Evolutionary conservation across 345 rosid genomes (phyloP).

Genomic region (Pistacia atlantica): DNA sequence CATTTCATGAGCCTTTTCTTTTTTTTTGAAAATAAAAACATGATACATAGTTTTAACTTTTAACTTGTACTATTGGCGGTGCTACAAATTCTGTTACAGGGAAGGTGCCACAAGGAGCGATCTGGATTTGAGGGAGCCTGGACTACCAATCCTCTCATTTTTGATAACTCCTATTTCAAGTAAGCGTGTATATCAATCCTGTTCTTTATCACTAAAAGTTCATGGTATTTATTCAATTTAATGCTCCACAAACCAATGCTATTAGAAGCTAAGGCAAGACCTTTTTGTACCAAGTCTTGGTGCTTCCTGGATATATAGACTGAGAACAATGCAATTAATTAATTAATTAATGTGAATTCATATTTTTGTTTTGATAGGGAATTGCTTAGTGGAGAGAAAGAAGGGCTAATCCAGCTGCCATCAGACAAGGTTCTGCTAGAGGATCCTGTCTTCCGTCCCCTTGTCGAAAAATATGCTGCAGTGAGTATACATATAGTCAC

Average conservation of each 20-base stretch:
- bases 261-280: not conserved
- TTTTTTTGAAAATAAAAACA: not conserved
- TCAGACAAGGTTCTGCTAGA: conserved; percentile 73
- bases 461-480: conserved; percentile 76
- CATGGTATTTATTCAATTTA: not conserved
- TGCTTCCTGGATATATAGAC: not conserved
- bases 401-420: conserved; percentile 77
- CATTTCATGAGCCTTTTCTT: not conserved
- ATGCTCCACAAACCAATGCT: not conserved
- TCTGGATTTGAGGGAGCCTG: conserved; percentile 96
- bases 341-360: not conserved
- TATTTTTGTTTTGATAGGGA: conserved; percentile 43
- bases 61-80: not conserved
- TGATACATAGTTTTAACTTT: not conserved
- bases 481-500: conserved; percentile 34
- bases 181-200: conserved; percentile 20
- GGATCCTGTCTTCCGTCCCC: conserved; percentile 73
- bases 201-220: not conserved
- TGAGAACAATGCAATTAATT: not conserved
- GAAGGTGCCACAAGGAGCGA: conserved; percentile 93
- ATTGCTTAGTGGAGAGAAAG: conserved; percentile 76
- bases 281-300: not conserved
- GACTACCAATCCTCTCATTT: conserved; percentile 83
- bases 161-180: conserved; percentile 90
- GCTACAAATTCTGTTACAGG: conserved; percentile 36